Evolutionary conservation across 1,284 basidiomycete genomes (phyloP).

Genomic region (Sphaerobolus stellatus): DNA sequence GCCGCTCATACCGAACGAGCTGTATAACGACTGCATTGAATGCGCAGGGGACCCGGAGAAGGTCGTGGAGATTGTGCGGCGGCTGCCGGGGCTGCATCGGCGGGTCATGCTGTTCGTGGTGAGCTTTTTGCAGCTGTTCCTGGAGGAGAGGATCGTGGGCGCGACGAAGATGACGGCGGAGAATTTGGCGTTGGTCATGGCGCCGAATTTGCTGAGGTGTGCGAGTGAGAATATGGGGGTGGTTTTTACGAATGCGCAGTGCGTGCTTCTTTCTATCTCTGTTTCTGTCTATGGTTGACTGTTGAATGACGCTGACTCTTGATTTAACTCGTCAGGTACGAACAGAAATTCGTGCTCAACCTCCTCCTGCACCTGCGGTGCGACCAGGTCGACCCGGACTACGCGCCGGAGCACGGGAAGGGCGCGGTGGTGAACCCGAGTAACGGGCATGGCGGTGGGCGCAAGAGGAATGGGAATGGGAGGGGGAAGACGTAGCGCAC

Average conservation of each 20-base stretch:
- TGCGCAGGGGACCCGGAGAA: conserved; percentile 63
- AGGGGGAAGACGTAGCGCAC: too few species aligned
- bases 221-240: conserved; percentile 79
- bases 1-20: conserved; percentile 81
- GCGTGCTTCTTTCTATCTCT: conserved; percentile 33
- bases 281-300: conserved; percentile 1
- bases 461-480: too few species aligned
- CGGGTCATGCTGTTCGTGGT: conserved; percentile 83
- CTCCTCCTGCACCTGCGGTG: conserved; percentile 78
- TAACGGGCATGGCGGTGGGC: conserved; percentile 3
- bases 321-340: conserved; percentile 54
- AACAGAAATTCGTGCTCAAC: conserved; percentile 84
- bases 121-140: conserved; percentile 86
- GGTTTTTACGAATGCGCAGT: conserved; percentile 88
- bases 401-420: conserved; percentile 73
- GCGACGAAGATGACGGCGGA: conserved; percentile 85
- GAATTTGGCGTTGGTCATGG: conserved; percentile 80
- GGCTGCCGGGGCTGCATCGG: conserved; percentile 80
- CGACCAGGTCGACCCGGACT: conserved; percentile 68
- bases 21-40: conserved; percentile 84
- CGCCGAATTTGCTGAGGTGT: conserved; percentile 83
- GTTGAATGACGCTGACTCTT: conserved; percentile 10
- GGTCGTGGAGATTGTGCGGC: conserved; percentile 71
- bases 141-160: conserved; percentile 68
- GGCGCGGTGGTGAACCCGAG: conserved; percentile 45